These are phyloP conservation scores for Auricularia sp. DNA, from an alignment of 768 basidiomycete genomes.

Conservation along the genomic window DNA sequence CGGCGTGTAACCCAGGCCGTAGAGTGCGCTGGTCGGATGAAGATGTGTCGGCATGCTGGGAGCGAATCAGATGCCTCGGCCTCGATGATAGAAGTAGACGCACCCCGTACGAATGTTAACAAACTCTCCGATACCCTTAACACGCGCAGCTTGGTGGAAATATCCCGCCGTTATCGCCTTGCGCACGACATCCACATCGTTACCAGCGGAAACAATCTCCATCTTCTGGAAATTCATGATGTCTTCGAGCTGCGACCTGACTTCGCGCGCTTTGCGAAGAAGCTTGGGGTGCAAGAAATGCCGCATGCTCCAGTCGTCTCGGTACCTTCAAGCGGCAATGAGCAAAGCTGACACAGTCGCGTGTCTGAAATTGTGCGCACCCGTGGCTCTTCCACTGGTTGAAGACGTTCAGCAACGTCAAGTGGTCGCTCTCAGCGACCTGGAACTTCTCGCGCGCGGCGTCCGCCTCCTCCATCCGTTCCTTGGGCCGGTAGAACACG, in stretches of 20 bases:
- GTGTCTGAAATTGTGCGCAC: constrained; percentile 34
- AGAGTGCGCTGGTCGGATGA: constrained; percentile 93
- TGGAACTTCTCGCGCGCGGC: constrained; percentile 97
- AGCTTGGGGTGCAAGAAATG: constrained; percentile 97
- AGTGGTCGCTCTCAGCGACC: constrained; percentile 94
- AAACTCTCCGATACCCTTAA: constrained; percentile 98
- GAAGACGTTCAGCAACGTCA: constrained; percentile 92
- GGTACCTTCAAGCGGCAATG: constrained; percentile 42
- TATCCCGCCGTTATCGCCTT: constrained; percentile 97
- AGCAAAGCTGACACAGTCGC: constrained; percentile 5
- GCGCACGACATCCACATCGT: constrained; percentile 87
- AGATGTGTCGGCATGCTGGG: constrained; percentile 77
- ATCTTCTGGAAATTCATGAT: constrained; percentile 99
- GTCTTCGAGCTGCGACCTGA: constrained; percentile 90
- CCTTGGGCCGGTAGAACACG: constrained; percentile 95
- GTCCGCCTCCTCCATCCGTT: constrained; percentile 95
- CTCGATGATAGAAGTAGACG: constrained; percentile 8
- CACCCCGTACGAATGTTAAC: constrained; percentile 86
- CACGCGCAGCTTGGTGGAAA: constrained; percentile 96
- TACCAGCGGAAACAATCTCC: constrained; percentile 83
- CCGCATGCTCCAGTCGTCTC: constrained; percentile 89
- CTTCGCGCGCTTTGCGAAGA: constrained; percentile 89
- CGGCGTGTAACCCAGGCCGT: constrained; percentile 93
- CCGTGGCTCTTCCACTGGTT: constrained; percentile 97
- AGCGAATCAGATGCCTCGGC: neutral